Evolutionary conservation across 306 rosid genomes (phyloP).

Genomic region (Quillaja saponaria): DNA sequence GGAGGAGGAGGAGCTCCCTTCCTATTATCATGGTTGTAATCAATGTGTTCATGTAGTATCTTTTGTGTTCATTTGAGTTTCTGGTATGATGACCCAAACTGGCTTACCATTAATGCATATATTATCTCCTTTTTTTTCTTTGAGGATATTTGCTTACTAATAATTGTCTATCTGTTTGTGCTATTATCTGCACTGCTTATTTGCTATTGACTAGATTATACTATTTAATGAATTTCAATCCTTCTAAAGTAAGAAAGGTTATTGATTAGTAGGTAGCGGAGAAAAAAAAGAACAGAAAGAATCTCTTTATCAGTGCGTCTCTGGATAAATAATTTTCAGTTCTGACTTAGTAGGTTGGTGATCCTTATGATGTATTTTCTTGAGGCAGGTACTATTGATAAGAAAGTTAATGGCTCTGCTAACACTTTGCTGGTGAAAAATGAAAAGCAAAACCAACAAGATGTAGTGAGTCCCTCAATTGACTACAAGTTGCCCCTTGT

Average conservation of each 20-base stretch:
- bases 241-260: not conserved
- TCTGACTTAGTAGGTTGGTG: not conserved
- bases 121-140: conserved; percentile 1
- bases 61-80: not conserved
- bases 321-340: conserved; percentile 12
- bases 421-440: conserved; percentile 10
- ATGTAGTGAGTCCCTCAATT: not conserved
- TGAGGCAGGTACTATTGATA: conserved; percentile 52
- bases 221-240: not conserved
- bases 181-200: not conserved
- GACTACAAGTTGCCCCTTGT: conserved; percentile 76
- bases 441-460: not conserved
- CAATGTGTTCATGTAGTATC: not conserved
- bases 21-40: not conserved
- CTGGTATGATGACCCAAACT: conserved; percentile 6
- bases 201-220: too few relatives aligned
- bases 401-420: conserved; percentile 41
- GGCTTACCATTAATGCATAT: not conserved
- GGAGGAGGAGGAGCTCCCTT: not conserved
- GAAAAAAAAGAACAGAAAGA: not conserved
- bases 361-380: conserved; percentile 18
- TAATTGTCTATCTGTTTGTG: not conserved
- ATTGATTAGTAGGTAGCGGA: not conserved
- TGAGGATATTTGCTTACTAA: not conserved
- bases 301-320: conserved; percentile 15